A percentile compares a stretch with the other conserved stretches of the same genome.
phyloP scores from a whole-genome alignment of 495 filamentous ascomycete genomes.

The Talaromyces ruber region DNA sequence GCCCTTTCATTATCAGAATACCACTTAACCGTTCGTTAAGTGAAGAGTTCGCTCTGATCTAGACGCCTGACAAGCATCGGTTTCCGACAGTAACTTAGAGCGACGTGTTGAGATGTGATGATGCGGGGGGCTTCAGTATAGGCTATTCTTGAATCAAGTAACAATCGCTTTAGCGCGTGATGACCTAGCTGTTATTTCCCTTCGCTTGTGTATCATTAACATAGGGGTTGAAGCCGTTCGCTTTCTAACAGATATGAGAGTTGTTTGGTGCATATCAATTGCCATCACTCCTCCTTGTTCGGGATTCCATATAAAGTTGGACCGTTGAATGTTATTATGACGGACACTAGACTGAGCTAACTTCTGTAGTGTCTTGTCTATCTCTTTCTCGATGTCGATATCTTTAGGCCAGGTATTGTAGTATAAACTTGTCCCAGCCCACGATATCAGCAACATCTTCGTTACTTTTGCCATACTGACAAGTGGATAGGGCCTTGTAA shows the following conservation, averaged over 20 bases:
- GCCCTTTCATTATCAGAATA: too few species aligned
- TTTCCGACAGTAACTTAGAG: too few species aligned
- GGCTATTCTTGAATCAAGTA: not conserved
- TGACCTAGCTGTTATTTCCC: not conserved
- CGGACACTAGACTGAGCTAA: not conserved
- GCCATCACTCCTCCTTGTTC: not conserved
- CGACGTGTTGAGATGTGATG: too few species aligned
- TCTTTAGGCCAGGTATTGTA: not conserved
- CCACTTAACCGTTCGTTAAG: too few species aligned
- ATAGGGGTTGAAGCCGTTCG: not conserved
- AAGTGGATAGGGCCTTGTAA: not conserved
- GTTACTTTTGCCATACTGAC: not conserved
- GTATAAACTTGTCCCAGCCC: not conserved
- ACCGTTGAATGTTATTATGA: not conserved
- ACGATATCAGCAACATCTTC: not conserved
- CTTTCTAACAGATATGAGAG: not conserved
- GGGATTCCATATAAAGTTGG: not conserved
- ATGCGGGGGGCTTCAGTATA: too few species aligned
- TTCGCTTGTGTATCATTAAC: not conserved
- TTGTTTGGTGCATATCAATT: not conserved
- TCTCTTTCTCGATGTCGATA: not conserved
- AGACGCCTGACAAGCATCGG: too few species aligned
- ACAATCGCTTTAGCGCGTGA: not conserved
- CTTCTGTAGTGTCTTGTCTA: not conserved
- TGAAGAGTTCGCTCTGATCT: too few species aligned